Conservation (phyloP, 176 grass and related monocot species). For the Pontederia paniculata region DNA sequence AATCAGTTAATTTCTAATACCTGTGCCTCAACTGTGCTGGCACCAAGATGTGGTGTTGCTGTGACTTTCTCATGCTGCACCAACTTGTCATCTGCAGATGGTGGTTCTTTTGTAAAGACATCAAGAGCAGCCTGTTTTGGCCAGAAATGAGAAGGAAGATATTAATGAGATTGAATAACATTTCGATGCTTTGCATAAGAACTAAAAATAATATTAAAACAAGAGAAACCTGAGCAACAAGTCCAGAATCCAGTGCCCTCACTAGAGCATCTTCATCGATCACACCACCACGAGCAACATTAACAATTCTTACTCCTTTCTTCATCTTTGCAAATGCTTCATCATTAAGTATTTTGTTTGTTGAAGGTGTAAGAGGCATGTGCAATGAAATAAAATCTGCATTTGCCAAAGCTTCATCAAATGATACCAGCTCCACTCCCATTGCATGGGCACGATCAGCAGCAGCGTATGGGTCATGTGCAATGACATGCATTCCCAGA, state of each 20-base stretch:
- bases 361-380: slow-evolving; percentile 70
- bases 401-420: slow-evolving; percentile 59
- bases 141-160: slow-evolving; percentile 14
- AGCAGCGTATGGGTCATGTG: slow-evolving; percentile 74
- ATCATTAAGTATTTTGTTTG: slow-evolving; percentile 60
- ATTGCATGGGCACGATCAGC: slow-evolving; percentile 62
- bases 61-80: slow-evolving; percentile 82
- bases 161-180: neutral
- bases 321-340: slow-evolving; percentile 60
- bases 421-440: slow-evolving; percentile 65
- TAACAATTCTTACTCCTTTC: slow-evolving; percentile 66
- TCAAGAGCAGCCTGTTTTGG: slow-evolving; percentile 69
- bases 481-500: slow-evolving; percentile 60
- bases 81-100: slow-evolving; percentile 49
- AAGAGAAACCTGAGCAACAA: slow-evolving; percentile 43
- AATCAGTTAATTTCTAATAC: slow-evolving; percentile 27
- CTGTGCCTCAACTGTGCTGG: slow-evolving; percentile 82
- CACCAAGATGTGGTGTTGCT: slow-evolving; percentile 70
- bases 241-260: slow-evolving; percentile 62
- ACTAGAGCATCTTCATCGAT: slow-evolving; percentile 76
- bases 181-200: neutral
- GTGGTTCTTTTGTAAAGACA: slow-evolving; percentile 76
- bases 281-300: slow-evolving; percentile 81
- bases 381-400: slow-evolving; percentile 88
- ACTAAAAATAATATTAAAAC: neutral